Base-by-base conservation (phyloP, 805 yeast genomes). In the Candida berthetii region DNA sequence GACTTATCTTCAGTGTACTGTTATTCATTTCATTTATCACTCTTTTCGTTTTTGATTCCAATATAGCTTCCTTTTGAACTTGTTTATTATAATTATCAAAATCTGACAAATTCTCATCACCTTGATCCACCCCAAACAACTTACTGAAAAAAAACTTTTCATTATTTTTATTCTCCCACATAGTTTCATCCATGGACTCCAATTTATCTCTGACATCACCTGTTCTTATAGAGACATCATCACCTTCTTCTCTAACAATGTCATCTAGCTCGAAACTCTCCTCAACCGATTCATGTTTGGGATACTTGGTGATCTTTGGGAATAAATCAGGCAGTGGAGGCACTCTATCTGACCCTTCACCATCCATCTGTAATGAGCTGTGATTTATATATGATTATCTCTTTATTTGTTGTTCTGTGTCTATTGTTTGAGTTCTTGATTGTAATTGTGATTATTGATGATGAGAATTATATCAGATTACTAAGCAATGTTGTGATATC, bases 71-170 rank as follows among this genome's bases (percentile, higher is more conserved):
- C 38, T 52, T 44, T 32, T 55, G 55, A 1, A 66, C 59, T 48
- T 57, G 57, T n/a, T 45, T 36, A 37, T 66, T 64, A 44, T 65
- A 67, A 5, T 43, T 42, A 9, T 52, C 55, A 40, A 66, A 67
- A 44, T 66, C 72, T 20, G 50, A 43, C 2, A 40, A 33, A 4
- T 38, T 49, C 8, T 37, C 46, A 6, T 41, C 47, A 9, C 43
- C 46, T 2, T 40, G 48, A 19, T 25, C 16, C 25, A 18, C 32
- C 7, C 24, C 53, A 29, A 48, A 49, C 25, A 57, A 36, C 41
- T 48, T 48, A 2, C 61, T 48, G 38, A 53, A 50, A 45, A 53
- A 62, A 45, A 61, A 61, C 41, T 50, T 58, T 31, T 59, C 65
- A 29, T 54, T 50, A 0, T 42, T 40, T 38, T 49, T 43, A n/a